Evolutionary conservation across 176 grass and related monocot genomes (phyloP).

Genomic region (Leersia perrieri): DNA sequence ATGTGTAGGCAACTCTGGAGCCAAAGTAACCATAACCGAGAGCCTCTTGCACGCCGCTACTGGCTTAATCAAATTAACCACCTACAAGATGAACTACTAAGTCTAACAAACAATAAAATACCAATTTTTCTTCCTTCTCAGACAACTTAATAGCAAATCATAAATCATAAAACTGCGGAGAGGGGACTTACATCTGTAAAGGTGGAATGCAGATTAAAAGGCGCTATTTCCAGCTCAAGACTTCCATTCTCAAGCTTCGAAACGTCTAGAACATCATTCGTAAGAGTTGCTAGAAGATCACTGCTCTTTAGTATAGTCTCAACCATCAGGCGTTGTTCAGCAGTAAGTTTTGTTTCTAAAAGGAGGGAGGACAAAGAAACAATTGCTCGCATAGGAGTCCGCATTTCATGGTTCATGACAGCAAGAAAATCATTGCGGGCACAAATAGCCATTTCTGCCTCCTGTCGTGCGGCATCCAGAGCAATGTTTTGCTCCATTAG

Average conservation of each 20-base stretch:
- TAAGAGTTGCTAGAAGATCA: constrained; percentile 70
- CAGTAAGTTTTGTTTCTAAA: constrained; percentile 75
- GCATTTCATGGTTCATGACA: constrained; percentile 97
- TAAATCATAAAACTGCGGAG: constrained; percentile 32
- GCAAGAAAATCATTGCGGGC: constrained; percentile 88
- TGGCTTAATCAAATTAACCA: constrained; percentile 67
- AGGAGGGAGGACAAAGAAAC: constrained; percentile 77
- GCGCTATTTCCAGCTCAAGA: constrained; percentile 42
- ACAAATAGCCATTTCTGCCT: constrained; percentile 88
- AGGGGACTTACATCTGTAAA: constrained; percentile 49
- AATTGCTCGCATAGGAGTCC: constrained; percentile 75
- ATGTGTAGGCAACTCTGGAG: constrained; percentile 66
- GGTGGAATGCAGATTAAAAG: constrained; percentile 42
- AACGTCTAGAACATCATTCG: constrained; percentile 80
- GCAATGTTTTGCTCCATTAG: constrained; percentile 96
- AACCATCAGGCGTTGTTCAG: constrained; percentile 86
- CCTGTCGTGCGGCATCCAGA: constrained; percentile 61
- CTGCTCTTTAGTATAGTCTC: constrained; percentile 81
- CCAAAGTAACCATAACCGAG: constrained; percentile 58
- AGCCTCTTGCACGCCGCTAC: constrained; percentile 67
- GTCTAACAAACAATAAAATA: constrained; percentile 16
- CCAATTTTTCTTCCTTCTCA: neutral
- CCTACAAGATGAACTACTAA: constrained; percentile 46
- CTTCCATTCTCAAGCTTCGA: constrained; percentile 78
- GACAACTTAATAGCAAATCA: neutral